phyloP scores from a whole-genome alignment of 805 yeast species.

The Kluyveromyces nonfermentans region DNA sequence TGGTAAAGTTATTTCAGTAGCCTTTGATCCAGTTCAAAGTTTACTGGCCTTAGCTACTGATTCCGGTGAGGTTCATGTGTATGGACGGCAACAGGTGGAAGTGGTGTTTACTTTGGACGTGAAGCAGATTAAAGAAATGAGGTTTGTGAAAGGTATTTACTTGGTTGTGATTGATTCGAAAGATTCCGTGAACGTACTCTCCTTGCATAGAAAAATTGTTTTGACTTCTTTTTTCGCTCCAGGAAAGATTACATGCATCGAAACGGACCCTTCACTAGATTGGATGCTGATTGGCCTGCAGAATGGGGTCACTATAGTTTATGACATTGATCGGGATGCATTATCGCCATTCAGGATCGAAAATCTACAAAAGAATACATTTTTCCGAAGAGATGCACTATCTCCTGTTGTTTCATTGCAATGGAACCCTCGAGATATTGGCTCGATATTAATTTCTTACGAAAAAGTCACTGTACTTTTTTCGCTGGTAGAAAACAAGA shows the following conservation, averaged over 20 bases:
- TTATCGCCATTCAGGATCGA: constrained; percentile 58
- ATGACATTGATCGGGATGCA: constrained; percentile 71
- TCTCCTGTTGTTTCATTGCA: constrained; percentile 60
- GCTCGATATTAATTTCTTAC: constrained; percentile 67
- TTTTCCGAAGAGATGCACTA: constrained; percentile 46
- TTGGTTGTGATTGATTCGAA: constrained; percentile 60
- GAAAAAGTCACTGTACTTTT: constrained; percentile 58
- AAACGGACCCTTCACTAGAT: constrained; percentile 79
- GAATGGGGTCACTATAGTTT: constrained; percentile 64
- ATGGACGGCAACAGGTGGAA: constrained; percentile 77
- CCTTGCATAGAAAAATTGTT: constrained; percentile 53
- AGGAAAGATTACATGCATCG: constrained; percentile 58
- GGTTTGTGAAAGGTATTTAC: constrained; percentile 74
- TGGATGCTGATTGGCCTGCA: constrained; percentile 75
- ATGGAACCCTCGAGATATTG: constrained; percentile 87
- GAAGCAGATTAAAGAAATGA: constrained; percentile 43
- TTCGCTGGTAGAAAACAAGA: constrained; percentile 49
- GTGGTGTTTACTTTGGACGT: constrained; percentile 49
- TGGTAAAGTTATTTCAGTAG: constrained; percentile 57
- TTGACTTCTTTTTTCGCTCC: constrained; percentile 55
- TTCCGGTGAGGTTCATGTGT: constrained; percentile 60
- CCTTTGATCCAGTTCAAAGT: constrained; percentile 84
- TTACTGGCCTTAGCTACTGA: constrained; percentile 74
- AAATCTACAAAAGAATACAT: constrained; percentile 53
- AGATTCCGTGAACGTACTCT: constrained; percentile 56